phyloP scores from a whole-genome alignment of 1,284 basidiomycete species.

The Ceratobasidium sp. region DNA sequence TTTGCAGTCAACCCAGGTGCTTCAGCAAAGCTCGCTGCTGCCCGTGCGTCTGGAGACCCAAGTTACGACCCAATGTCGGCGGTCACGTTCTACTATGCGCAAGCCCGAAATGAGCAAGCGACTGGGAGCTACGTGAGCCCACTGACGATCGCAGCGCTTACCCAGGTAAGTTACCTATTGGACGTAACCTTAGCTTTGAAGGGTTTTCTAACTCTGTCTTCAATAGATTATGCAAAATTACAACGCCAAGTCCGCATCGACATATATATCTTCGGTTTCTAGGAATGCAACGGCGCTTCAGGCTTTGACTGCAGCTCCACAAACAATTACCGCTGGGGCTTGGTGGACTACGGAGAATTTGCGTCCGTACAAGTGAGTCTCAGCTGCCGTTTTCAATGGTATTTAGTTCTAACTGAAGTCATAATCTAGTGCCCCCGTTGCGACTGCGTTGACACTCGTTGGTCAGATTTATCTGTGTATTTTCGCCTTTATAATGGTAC shows the following conservation, averaged over 20 bases:
- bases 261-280: slow-evolving; percentile 49
- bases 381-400: too few species aligned
- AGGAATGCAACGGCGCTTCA: slow-evolving; percentile 48
- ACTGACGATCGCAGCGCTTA: slow-evolving; percentile 28
- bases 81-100: slow-evolving; percentile 54
- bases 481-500: slow-evolving; percentile 40
- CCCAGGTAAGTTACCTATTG: neutral
- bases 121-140: slow-evolving; percentile 42
- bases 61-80: slow-evolving; percentile 53
- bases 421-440: slow-evolving; percentile 54
- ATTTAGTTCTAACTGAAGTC: neutral
- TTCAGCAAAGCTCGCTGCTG: slow-evolving; percentile 49
- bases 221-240: slow-evolving; percentile 28
- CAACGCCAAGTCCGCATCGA: slow-evolving; percentile 41
- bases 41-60: slow-evolving; percentile 53
- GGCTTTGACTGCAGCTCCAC: slow-evolving; percentile 55
- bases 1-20: slow-evolving; percentile 53
- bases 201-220: slow-evolving; percentile 46
- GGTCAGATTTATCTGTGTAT: slow-evolving; percentile 60
- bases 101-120: slow-evolving; percentile 43
- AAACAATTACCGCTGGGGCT: slow-evolving; percentile 55
- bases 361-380: slow-evolving; percentile 54
- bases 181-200: slow-evolving; percentile 48
- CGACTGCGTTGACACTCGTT: slow-evolving; percentile 60
- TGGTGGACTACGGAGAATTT: slow-evolving; percentile 55